These are phyloP conservation scores for Trametes punicea DNA, from an alignment of 768 basidiomycete genomes.

Conservation along the genomic window DNA sequence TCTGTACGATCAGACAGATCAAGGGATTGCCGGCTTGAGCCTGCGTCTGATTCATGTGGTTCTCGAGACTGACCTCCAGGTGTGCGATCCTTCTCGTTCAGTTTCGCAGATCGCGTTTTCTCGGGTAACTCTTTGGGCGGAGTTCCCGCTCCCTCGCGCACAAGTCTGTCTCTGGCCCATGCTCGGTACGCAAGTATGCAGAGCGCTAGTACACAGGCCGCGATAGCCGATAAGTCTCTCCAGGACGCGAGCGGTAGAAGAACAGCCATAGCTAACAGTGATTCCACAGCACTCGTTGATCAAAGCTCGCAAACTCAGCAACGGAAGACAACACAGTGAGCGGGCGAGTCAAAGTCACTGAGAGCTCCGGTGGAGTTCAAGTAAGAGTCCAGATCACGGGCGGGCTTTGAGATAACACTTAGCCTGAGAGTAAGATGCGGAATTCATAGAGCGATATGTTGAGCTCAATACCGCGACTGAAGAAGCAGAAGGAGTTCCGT, in stretches of 20 bases:
- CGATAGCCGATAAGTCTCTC: background rate
- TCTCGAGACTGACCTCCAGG: constrained; percentile 5
- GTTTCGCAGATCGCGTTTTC: background rate
- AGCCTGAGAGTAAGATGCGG: too few relatives aligned
- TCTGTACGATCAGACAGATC: constrained; percentile 32
- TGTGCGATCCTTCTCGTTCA: constrained; percentile 2
- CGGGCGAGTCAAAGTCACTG: too few relatives aligned
- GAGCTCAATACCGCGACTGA: background rate
- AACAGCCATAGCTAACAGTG: too few relatives aligned
- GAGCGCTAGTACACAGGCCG: background rate
- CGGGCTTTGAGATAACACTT: too few relatives aligned
- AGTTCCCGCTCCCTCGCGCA: background rate
- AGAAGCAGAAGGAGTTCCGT: constrained; percentile 5
- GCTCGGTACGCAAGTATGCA: background rate
- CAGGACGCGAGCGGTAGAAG: too few relatives aligned
- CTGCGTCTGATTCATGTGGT: background rate
- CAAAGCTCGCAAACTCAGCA: too few relatives aligned
- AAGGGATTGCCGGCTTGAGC: background rate
- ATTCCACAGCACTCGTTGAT: too few relatives aligned
- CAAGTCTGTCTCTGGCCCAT: background rate
- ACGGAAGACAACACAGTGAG: too few relatives aligned
- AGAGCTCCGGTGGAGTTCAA: too few relatives aligned
- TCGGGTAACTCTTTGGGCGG: background rate
- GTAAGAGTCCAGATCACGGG: too few relatives aligned
- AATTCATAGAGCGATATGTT: background rate